Evolutionary conservation across 2,329 filamentous ascomycete genomes (phyloP).

Genomic region (Aspergillus neotritici): DNA sequence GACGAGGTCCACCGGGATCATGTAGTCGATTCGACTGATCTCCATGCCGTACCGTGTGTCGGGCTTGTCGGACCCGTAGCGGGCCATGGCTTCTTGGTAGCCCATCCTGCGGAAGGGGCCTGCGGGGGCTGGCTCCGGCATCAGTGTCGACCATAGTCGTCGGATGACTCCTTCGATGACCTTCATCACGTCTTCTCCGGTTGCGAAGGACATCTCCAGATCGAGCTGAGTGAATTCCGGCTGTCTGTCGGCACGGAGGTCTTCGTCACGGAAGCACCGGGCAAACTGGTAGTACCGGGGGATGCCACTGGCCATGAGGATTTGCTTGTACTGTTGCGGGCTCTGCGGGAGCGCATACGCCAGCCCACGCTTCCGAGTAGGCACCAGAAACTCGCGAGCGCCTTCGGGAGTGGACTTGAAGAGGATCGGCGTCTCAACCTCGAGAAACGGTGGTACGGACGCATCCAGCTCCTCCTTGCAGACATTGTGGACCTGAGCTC

Average conservation of each 20-base stretch:
- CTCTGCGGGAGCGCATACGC: constrained; percentile 94
- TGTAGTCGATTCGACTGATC: constrained; percentile 61
- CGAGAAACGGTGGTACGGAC: constrained; percentile 54
- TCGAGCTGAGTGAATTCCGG: constrained; percentile 97
- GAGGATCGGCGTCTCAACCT: constrained; percentile 86
- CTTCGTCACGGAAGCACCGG: constrained; percentile 91
- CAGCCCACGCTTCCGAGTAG: constrained; percentile 66
- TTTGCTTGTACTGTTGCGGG: constrained; percentile 97
- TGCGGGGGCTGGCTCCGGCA: constrained; percentile 39
- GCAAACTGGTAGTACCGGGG: constrained; percentile 86
- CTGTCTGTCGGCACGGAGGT: constrained; percentile 83
- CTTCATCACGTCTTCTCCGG: constrained; percentile 63
- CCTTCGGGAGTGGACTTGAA: constrained; percentile 98
- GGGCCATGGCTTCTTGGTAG: constrained; percentile 72
- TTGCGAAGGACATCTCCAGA: constrained; percentile 85
- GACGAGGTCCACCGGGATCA: constrained; percentile 60
- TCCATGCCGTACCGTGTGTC: constrained; percentile 69
- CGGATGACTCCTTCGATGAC: constrained; percentile 49
- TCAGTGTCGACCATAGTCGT: constrained; percentile 50
- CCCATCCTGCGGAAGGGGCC: constrained; percentile 54
- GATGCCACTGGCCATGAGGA: constrained; percentile 87
- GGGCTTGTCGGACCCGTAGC: constrained; percentile 86
- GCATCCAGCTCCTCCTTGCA: constrained; percentile 52
- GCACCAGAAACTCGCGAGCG: constrained; percentile 88
- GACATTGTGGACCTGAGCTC: constrained; percentile 55